Percentiles rank a stretch among this genome's conserved stretches.
These are phyloP conservation scores for Salvia hispanica DNA, from an alignment of 257 asterid genomes.

Conservation along the genomic window DNA sequence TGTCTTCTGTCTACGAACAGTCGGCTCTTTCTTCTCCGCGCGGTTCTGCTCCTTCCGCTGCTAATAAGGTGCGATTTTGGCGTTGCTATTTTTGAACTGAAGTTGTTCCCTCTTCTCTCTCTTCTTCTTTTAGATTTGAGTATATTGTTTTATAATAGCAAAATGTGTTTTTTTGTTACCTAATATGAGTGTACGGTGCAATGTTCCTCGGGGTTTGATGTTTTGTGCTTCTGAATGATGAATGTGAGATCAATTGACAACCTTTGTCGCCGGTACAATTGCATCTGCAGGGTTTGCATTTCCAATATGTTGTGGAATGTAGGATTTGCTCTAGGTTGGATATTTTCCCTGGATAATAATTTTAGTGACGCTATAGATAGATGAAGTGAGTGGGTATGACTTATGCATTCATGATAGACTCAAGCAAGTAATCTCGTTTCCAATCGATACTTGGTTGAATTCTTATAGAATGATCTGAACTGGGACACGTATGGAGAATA, in stretches of 20 bases:
- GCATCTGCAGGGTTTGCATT: neutral
- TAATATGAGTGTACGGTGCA: neutral
- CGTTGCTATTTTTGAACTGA: neutral
- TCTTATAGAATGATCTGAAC: constrained; percentile 26
- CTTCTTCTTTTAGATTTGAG: neutral
- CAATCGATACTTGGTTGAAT: constrained; percentile 7
- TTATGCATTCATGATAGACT: constrained; percentile 11
- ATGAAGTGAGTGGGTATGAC: constrained; percentile 9
- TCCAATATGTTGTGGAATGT: constrained; percentile 11
- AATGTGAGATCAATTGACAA: no score
- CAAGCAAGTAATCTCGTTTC: constrained; percentile 11
- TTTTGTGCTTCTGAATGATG: constrained; percentile 8
- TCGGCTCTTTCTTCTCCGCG: constrained; percentile 75
- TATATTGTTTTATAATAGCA: constrained; percentile 5
- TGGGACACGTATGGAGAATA: constrained; percentile 18
- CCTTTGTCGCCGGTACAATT: neutral
- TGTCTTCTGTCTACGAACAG: constrained; percentile 82
- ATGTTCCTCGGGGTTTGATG: constrained; percentile 1
- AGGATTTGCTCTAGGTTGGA: constrained; percentile 9
- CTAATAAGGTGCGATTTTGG: constrained; percentile 47
- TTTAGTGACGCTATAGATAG: neutral
- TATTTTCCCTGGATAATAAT: constrained; percentile 12
- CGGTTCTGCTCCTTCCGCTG: constrained; percentile 51
- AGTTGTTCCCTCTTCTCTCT: neutral
- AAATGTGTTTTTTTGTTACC: neutral